Evolutionary conservation across 208 protist species (phyloP).

Genomic region (Crithidia thermophila): DNA sequence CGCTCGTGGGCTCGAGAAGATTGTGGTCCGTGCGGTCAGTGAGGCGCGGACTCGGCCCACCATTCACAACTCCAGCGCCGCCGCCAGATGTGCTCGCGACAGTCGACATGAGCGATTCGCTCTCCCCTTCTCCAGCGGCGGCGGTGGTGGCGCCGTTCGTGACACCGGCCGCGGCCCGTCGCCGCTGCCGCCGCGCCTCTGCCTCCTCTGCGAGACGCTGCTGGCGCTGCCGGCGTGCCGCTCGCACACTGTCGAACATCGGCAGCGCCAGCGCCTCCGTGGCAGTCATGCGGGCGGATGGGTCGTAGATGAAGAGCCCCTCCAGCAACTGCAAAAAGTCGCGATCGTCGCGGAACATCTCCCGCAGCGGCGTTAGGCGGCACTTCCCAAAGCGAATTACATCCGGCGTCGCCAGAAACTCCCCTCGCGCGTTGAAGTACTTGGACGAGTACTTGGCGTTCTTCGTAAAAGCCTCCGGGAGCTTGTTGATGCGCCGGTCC

Average conservation of each 20-base stretch:
- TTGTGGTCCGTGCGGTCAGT: constrained; percentile 12
- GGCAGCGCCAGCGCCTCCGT: constrained; percentile 64
- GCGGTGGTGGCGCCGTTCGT: neutral
- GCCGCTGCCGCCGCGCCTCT: constrained; percentile 7
- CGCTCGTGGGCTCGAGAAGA: neutral
- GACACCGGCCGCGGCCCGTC: neutral
- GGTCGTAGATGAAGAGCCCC: constrained; percentile 72
- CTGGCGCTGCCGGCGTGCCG: neutral
- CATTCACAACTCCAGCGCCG: neutral
- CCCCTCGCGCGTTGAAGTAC: constrained; percentile 60
- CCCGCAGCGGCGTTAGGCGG: constrained; percentile 37
- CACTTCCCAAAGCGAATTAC: constrained; percentile 41
- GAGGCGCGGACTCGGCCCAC: neutral
- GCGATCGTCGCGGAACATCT: constrained; percentile 56
- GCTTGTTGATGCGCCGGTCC: constrained; percentile 57
- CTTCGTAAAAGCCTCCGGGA: constrained; percentile 58
- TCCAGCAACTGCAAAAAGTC: constrained; percentile 67
- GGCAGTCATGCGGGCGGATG: constrained; percentile 68
- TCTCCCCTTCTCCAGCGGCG: neutral
- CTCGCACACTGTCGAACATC: constrained; percentile 48
- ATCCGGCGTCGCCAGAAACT: constrained; percentile 48
- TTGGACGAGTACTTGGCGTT: constrained; percentile 47
- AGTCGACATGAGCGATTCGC: constrained; percentile 4
- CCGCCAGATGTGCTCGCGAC: neutral
- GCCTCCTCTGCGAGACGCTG: constrained; percentile 4